Evolutionary conservation across 2,329 filamentous ascomycete species (phyloP), one percentile per base, ranked within the genome.

Genomic region (Stagonosporopsis vannaccii): DNA sequence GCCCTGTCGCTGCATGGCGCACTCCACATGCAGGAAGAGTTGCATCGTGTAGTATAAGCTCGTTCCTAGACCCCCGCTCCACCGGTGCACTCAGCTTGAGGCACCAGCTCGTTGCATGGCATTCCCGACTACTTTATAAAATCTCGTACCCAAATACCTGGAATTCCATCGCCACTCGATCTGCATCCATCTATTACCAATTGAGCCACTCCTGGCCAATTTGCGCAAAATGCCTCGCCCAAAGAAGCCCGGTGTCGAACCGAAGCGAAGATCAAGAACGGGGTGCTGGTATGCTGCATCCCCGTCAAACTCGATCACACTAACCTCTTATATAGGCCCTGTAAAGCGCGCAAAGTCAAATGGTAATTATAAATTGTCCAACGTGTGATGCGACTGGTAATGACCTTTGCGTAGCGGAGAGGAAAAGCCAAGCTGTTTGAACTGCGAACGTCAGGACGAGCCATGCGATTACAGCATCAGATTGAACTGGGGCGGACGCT

Each of bases 401-500:
- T 71, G 62, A 74, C 65, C 22, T 7, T 60, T 22, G 22, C 32
- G 36, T 42, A 85, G 83, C 76, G 90, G 89, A 60, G 91, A 94
- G 74, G 87, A 90, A 70, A 89, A 88, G 63, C 90, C 91, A 13
- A 78, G 76, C 59, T 94, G 91, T 75, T 69, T 83, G 44, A 92
- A 92, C 69, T 94, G 91, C 75, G 82, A 87, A 66, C 86, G 86
- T 59, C 86, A 88, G 61, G 87, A 87, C 58, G 89, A 92, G 70
- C 78, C 79, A 42, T 95, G 91, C 78, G 90, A 95, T 75, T 94
- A 93, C 73, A 90, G 86, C 67, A 90, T 94, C 65, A 84, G 89
- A 28, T 78, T 94, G 62, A 93, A 93, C 67, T 94, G 91, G 91
- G 88, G 89, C 58, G 90, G 90, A 4, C 84, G 90, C 53, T 82